Conservation (phyloP, 2,329 filamentous ascomycete species). For the Trichothecium roseum region DNA sequence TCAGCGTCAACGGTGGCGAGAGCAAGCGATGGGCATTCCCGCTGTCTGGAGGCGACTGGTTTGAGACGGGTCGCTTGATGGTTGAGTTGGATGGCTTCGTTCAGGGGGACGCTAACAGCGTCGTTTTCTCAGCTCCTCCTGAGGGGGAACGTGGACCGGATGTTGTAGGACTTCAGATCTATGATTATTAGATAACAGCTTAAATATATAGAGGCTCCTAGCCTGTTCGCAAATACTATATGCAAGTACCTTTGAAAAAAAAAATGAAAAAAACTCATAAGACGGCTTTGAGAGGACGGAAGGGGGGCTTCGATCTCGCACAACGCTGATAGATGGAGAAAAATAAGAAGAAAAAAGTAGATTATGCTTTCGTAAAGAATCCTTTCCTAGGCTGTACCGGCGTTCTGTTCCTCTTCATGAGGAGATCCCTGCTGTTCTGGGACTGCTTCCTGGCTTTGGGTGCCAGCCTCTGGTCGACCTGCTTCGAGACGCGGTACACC, state of each 20-base stretch:
- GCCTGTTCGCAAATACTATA: no score
- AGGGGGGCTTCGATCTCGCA: no score
- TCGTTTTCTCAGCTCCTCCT: constrained; percentile 17
- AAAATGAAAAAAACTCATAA: no score
- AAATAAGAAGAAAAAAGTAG: not conserved
- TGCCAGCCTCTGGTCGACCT: constrained; percentile 34
- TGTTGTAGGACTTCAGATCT: not conserved
- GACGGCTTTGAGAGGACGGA: no score
- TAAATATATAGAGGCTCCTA: no score
- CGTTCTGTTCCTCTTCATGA: constrained; percentile 34
- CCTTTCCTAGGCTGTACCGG: constrained; percentile 23
- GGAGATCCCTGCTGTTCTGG: constrained; percentile 28
- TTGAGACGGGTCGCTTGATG: constrained; percentile 32
- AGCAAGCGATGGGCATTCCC: constrained; percentile 38
- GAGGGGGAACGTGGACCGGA: not conserved
- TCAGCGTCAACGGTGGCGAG: constrained; percentile 31
- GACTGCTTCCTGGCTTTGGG: constrained; percentile 35
- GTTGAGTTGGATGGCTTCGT: constrained; percentile 35
- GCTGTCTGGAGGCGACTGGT: constrained; percentile 39
- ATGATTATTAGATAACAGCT: not conserved
- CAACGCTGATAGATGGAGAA: no score
- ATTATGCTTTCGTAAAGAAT: constrained; percentile 25
- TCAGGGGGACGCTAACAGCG: constrained; percentile 23
- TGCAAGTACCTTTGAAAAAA: no score
- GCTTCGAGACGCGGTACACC: constrained; percentile 38